These are phyloP conservation scores for Cubamyces sp. DNA, from an alignment of 768 basidiomycete species.

Conservation along the genomic window DNA sequence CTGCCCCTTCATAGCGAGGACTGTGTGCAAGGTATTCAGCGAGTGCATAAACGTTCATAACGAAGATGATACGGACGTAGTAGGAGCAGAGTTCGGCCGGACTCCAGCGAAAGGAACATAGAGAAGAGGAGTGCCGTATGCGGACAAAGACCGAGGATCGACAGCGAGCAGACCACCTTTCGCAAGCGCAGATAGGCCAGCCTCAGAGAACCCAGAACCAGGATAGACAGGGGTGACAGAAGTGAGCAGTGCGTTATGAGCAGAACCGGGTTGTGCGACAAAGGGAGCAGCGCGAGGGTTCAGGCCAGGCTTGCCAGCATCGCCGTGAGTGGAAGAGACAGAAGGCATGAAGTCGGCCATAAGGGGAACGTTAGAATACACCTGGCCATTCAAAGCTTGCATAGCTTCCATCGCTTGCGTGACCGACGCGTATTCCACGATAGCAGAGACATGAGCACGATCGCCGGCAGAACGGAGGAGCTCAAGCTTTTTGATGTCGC, in stretches of 20 bases:
- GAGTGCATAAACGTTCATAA: background rate
- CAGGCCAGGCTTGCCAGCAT: constrained; percentile 29
- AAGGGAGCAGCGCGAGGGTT: constrained; percentile 41
- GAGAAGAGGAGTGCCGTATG: constrained; percentile 24
- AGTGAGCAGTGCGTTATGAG: constrained; percentile 9
- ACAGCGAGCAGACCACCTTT: constrained; percentile 25
- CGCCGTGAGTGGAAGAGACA: background rate
- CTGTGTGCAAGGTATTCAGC: background rate
- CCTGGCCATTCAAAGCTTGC: constrained; percentile 61
- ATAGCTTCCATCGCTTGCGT: constrained; percentile 67
- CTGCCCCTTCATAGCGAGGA: constrained; percentile 17
- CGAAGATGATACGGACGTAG: constrained; percentile 20
- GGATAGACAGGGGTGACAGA: constrained; percentile 22
- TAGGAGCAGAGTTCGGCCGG: constrained; percentile 35
- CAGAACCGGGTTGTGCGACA: constrained; percentile 21
- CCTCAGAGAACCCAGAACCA: constrained; percentile 17
- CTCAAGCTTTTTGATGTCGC: constrained; percentile 64
- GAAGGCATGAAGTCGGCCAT: constrained; percentile 41
- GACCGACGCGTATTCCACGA: constrained; percentile 64
- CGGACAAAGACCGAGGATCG: constrained; percentile 20
- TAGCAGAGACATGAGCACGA: constrained; percentile 49
- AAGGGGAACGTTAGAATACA: constrained; percentile 55
- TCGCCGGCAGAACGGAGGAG: constrained; percentile 46
- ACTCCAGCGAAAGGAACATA: constrained; percentile 27
- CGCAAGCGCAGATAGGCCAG: constrained; percentile 12